These are phyloP conservation scores for Chenopodium quinoa DNA, from an alignment of 148 eudicot genomes.

Conservation along the genomic window DNA sequence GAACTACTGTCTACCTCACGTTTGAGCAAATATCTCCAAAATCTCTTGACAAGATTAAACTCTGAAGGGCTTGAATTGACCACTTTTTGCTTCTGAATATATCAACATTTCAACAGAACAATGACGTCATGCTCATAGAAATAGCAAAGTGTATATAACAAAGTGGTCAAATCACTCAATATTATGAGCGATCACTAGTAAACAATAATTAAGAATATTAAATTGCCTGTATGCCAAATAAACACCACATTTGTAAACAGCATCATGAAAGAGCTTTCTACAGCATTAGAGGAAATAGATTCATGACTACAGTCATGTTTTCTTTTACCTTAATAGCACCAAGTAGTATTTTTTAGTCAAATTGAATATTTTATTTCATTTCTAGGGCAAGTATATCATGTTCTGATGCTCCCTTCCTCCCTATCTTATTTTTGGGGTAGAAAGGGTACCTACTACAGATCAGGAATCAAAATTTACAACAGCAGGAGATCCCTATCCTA, in stretches of 20 bases:
- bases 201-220: too few relatives aligned
- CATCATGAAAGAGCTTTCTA: neutral
- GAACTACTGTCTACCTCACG: constrained; percentile 45
- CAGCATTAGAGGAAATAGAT: neutral
- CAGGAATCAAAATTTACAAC: neutral
- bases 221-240: too few relatives aligned
- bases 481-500: neutral
- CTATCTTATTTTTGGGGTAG: neutral
- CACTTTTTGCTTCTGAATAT: constrained; percentile 76
- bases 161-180: neutral
- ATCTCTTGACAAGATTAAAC: constrained; percentile 78
- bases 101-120: constrained; percentile 7
- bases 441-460: neutral
- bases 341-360: too few relatives aligned
- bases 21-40: constrained; percentile 74
- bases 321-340: too few relatives aligned
- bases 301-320: neutral
- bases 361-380: too few relatives aligned
- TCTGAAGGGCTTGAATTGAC: constrained; percentile 72
- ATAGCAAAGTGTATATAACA: neutral
- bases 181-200: neutral
- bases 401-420: too few relatives aligned
- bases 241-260: neutral
- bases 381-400: too few relatives aligned
- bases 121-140: neutral